Evolutionary conservation across 768 basidiomycete genomes (phyloP), one percentile per base, ranked within the genome.

Genomic region (Xerocomellus chrysenteron): DNA sequence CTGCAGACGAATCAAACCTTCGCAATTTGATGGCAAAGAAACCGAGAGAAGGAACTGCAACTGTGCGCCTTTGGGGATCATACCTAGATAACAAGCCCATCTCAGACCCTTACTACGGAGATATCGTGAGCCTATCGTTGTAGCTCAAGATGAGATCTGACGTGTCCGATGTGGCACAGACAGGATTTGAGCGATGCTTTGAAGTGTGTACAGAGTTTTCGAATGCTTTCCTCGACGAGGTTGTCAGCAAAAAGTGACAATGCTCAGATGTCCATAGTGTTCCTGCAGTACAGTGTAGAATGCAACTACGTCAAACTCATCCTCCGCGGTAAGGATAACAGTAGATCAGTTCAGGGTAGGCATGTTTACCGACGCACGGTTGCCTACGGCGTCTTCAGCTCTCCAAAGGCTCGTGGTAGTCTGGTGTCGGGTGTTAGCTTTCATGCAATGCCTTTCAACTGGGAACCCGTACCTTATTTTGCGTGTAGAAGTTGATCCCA

Each of bases 401-500:
- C 86, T 87, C 95, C 95, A 98, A 24, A 98, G 81, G 55, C 91
- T 87, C 4, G 95, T 98, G 6, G 85, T 93, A 2, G 95, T 98
- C 93, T 92, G 59, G 33, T 36, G 40, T 17, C 14, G 24, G 46
- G 35, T 37, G 41, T 66, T n/a, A 64, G 33, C n/a, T 58, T 42
- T 48, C n/a, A 16, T 37, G 19, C 28, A 17, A 26, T 47, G 46
- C 17, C 1, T 19, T 21, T 46, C 21, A 41, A 48, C 10, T 16
- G 37, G 53, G n/a, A 28, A 46, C 3, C 1, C 64, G 54, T 61
- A 84, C 88, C 85, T 97, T 98, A 73, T 93, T 88, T 73, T 94
- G 90, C 4, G 96, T 98, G 70, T 94, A 98, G 76, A 98, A 98
- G 71, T 91, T 91, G 74, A 98, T 82, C 26, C 92, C 95, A 60